Percentiles rank a stretch among this genome's conserved stretches.
Evolutionary conservation across 2,329 filamentous ascomycete genomes (phyloP).

Genomic region (Phialemonium atrogriseum): DNA sequence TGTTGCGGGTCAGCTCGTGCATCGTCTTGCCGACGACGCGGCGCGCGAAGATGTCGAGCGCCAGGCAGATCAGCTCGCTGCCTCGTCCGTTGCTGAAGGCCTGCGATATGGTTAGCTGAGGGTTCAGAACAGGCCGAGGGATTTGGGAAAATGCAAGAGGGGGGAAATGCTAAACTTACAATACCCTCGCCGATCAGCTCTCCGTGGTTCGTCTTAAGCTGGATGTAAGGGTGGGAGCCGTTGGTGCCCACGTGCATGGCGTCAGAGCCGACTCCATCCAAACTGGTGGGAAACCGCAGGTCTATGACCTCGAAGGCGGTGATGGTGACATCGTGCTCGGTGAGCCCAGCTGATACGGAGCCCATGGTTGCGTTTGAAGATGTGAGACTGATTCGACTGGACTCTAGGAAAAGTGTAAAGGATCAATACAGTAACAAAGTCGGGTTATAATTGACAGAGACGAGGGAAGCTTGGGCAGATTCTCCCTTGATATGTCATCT

Average conservation of each 20-base stretch:
- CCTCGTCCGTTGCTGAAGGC: constrained; percentile 81
- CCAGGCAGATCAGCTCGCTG: constrained; percentile 84
- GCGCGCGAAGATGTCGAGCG: constrained; percentile 71
- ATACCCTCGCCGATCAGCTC: constrained; percentile 67
- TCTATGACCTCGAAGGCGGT: constrained; percentile 64
- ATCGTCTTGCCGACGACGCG: constrained; percentile 70
- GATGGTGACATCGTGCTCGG: constrained; percentile 59
- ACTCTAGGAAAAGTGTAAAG: not conserved
- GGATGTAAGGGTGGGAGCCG: constrained; percentile 91
- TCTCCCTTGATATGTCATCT: too few species aligned
- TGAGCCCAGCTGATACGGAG: constrained; percentile 26
- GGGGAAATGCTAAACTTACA: constrained; percentile 33
- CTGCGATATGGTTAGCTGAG: constrained; percentile 24
- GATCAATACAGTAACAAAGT: too few species aligned
- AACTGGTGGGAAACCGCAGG: constrained; percentile 79
- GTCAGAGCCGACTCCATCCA: constrained; percentile 90
- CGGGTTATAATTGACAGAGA: too few species aligned
- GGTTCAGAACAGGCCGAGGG: too few species aligned
- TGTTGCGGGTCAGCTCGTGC: constrained; percentile 67
- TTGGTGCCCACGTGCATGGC: constrained; percentile 93
- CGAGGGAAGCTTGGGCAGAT: too few species aligned
- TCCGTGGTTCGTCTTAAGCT: constrained; percentile 75
- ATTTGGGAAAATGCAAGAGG: not conserved
- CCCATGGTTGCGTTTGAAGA: too few species aligned
- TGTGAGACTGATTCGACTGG: too few species aligned